Evolutionary conservation across 1,139 yeast genomes (phyloP).

Genomic region (Geotrichum candidum): DNA sequence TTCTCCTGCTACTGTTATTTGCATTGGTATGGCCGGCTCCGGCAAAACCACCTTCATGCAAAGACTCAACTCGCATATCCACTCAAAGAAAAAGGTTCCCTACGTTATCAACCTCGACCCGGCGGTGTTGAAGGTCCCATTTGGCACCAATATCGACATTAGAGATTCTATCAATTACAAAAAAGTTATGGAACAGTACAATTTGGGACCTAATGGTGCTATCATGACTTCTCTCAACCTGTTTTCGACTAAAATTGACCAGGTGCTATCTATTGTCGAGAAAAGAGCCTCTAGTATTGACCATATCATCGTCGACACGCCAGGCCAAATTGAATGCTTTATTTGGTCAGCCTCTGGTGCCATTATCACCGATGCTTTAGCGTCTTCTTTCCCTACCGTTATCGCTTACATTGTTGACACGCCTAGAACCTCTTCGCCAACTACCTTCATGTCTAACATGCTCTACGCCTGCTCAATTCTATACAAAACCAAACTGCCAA

Average conservation of each 20-base stretch:
- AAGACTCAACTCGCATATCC: slow-evolving; percentile 82
- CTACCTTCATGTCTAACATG: slow-evolving; percentile 98
- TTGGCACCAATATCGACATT: slow-evolving; percentile 90
- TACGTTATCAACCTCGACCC: slow-evolving; percentile 95
- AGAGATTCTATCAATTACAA: slow-evolving; percentile 93
- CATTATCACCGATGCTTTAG: slow-evolving; percentile 93
- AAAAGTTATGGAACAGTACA: slow-evolving; percentile 88
- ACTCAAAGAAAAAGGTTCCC: slow-evolving; percentile 57
- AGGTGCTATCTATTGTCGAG: slow-evolving; percentile 79
- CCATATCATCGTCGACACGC: slow-evolving; percentile 89
- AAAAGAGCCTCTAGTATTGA: slow-evolving; percentile 56
- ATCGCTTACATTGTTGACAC: slow-evolving; percentile 95
- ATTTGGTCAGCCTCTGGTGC: slow-evolving; percentile 92
- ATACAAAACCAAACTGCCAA: slow-evolving; percentile 92
- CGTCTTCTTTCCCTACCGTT: slow-evolving; percentile 91
- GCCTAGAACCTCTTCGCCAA: slow-evolving; percentile 88
- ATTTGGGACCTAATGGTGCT: slow-evolving; percentile 96
- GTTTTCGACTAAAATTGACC: slow-evolving; percentile 93
- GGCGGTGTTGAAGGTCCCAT: slow-evolving; percentile 88
- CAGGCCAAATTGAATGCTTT: slow-evolving; percentile 97
- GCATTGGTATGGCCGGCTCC: slow-evolving; percentile 96
- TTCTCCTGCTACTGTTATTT: slow-evolving; percentile 42
- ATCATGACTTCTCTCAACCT: slow-evolving; percentile 90
- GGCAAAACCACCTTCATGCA: slow-evolving; percentile 99
- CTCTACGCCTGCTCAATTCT: slow-evolving; percentile 94